Percentiles rank a stretch among this genome's conserved stretches.
phyloP scores from a whole-genome alignment of 2,329 filamentous ascomycete species.

The Sporothrix brunneoviolacea region DNA sequence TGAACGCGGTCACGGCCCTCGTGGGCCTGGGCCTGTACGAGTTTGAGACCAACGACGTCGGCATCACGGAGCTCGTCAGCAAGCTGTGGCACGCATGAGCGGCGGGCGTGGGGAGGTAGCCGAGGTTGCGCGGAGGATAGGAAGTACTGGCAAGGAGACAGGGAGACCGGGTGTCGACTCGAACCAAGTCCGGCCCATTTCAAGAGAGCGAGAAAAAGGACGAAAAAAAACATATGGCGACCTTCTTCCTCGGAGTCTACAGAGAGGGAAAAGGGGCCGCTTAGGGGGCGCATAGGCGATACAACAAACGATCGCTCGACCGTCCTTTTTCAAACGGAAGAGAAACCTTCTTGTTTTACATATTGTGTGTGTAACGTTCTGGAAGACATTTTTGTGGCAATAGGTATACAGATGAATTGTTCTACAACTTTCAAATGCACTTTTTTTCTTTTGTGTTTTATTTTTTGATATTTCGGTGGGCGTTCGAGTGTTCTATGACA shows the following conservation, averaged over 20 bases:
- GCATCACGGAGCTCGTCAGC: conserved; percentile 82
- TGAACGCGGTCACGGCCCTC: conserved; percentile 71
- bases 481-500: too few species aligned
- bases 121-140: background rate
- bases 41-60: conserved; percentile 98
- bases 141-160: background rate
- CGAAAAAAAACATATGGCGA: background rate
- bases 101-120: background rate
- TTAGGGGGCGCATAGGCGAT: too few species aligned
- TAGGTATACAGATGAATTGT: background rate
- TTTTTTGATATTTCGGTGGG: too few species aligned
- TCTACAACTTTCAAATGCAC: background rate
- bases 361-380: background rate
- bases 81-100: conserved; percentile 76
- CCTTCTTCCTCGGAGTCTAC: background rate
- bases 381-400: background rate
- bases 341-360: too few species aligned
- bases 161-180: too few species aligned
- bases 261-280: too few species aligned
- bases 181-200: too few species aligned
- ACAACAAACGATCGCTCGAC: too few species aligned
- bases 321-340: too few species aligned
- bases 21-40: conserved; percentile 90
- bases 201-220: too few species aligned
- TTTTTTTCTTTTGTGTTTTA: background rate